A percentile compares a stretch with the other conserved stretches of the same genome.
phyloP scores from a whole-genome alignment of 2,329 filamentous ascomycete species.

The Xylariaceae sp. region DNA sequence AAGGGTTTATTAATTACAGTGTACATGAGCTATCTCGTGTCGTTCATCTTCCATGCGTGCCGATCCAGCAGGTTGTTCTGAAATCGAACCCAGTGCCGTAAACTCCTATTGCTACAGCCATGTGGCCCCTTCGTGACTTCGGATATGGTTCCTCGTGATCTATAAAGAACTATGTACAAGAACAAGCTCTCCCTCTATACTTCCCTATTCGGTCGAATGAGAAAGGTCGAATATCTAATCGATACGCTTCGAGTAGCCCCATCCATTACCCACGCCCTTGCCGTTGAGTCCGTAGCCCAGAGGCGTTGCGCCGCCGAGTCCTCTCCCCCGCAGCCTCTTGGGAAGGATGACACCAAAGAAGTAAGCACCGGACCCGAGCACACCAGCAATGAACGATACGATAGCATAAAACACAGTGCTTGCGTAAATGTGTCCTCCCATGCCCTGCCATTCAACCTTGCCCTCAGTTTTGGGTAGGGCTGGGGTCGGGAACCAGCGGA shows the following conservation, averaged over 20 bases:
- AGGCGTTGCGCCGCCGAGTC: constrained; percentile 63
- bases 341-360: constrained; percentile 67
- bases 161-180: constrained; percentile 26
- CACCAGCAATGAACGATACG: constrained; percentile 63
- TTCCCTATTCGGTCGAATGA: neutral
- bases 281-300: constrained; percentile 59
- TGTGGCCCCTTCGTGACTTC: constrained; percentile 14
- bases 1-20: no score
- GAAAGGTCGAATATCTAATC: constrained; percentile 42
- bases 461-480: constrained; percentile 71
- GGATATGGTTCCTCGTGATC: constrained; percentile 22
- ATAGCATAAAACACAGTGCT: constrained; percentile 68
- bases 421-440: constrained; percentile 68
- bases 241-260: constrained; percentile 63
- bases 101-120: constrained; percentile 29
- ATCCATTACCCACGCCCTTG: constrained; percentile 59
- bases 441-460: constrained; percentile 67
- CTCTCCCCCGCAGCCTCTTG: constrained; percentile 54
- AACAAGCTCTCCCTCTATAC: neutral
- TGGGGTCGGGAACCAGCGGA: constrained; percentile 85
- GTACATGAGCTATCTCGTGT: no score
- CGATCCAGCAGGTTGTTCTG: constrained; percentile 21
- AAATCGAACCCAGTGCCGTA: constrained; percentile 21
- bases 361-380: constrained; percentile 60
- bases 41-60: constrained; percentile 7